phyloP scores from a whole-genome alignment of 306 rosid genomes.

The Senna tora region DNA sequence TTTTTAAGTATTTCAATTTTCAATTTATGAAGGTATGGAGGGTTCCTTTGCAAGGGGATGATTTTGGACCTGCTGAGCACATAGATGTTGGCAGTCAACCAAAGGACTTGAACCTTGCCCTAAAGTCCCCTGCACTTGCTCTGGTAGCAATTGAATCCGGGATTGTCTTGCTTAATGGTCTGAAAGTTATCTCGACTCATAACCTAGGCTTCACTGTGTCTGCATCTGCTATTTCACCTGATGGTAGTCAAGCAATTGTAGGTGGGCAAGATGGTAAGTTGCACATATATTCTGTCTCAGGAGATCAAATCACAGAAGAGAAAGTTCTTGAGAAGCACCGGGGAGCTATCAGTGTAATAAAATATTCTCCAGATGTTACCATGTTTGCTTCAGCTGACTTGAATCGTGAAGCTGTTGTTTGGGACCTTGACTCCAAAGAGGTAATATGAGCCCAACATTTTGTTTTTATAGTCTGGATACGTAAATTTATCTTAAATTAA shows the following conservation, averaged over 20 bases:
- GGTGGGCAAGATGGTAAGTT: conserved; percentile 95
- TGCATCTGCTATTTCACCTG: conserved; percentile 79
- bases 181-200: conserved; percentile 62
- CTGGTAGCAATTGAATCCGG: conserved; percentile 84
- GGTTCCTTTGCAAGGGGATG: conserved; percentile 63
- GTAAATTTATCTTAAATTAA: conserved; percentile 21
- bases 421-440: conserved; percentile 82
- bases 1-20: conserved; percentile 20
- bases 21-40: conserved; percentile 68
- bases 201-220: conserved; percentile 78
- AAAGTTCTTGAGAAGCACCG: conserved; percentile 89
- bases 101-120: conserved; percentile 80
- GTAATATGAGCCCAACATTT: conserved; percentile 46
- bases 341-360: conserved; percentile 83
- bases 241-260: conserved; percentile 87
- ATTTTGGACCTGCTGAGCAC: conserved; percentile 73
- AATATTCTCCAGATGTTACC: conserved; percentile 87
- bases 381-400: conserved; percentile 97
- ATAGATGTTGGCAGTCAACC: conserved; percentile 97
- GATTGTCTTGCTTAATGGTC: conserved; percentile 75
- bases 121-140: conserved; percentile 68
- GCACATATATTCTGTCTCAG: conserved; percentile 72
- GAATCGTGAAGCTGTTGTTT: conserved; percentile 95
- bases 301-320: conserved; percentile 73
- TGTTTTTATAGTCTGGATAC: conserved; percentile 12